These are phyloP conservation scores for Botrytis hyacinthi DNA, from an alignment of 2,329 filamentous ascomycete genomes.

Conservation along the genomic window DNA sequence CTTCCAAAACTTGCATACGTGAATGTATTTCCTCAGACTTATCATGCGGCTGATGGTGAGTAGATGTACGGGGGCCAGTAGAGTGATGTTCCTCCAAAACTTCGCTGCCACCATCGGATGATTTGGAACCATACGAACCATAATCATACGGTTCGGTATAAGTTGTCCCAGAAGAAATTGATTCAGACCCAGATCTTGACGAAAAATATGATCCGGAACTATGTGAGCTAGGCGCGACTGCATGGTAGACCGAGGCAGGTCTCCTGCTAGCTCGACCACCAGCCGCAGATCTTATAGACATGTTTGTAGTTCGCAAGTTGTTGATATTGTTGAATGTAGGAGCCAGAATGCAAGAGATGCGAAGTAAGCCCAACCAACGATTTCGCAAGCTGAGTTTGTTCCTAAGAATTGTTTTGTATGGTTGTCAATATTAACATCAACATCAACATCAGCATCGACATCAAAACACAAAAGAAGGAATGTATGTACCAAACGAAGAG, in stretches of 20 bases:
- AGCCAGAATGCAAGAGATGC: neutral
- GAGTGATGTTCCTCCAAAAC: neutral
- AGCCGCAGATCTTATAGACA: neutral
- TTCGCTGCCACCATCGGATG: neutral
- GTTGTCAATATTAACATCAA: neutral
- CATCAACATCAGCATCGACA: neutral
- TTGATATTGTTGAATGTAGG: neutral
- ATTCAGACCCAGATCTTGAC: neutral
- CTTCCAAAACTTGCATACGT: neutral
- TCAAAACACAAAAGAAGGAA: neutral
- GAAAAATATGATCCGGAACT: neutral
- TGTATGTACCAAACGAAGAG: neutral
- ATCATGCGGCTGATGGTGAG: neutral
- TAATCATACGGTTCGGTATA: too few relatives aligned
- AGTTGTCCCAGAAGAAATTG: neutral
- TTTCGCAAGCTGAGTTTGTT: neutral
- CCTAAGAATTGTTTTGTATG: neutral
- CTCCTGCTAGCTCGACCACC: neutral
- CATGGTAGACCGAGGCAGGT: neutral
- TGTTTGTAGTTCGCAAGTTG: too few relatives aligned
- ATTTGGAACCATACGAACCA: neutral
- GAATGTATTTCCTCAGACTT: neutral
- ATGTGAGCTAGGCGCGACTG: neutral
- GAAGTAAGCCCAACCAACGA: neutral
- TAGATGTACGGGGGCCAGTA: neutral